A percentile compares a stretch with the other conserved stretches of the same genome.
phyloP scores from a whole-genome alignment of 2,329 filamentous ascomycete species.

The Xylariaceae sp. region DNA sequence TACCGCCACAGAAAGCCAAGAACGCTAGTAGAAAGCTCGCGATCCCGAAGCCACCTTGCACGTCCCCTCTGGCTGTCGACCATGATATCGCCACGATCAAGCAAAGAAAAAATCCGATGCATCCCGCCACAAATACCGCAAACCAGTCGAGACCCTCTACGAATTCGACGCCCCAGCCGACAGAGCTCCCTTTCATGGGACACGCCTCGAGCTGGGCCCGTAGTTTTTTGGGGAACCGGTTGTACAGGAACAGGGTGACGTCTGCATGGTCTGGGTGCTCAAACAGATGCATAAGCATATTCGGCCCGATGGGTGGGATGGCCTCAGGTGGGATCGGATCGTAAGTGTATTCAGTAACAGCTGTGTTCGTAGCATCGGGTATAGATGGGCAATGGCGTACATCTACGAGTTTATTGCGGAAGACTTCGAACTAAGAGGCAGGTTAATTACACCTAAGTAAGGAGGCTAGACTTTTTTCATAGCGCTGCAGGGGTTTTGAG shows the following conservation, averaged over 20 bases:
- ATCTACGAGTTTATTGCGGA: conserved; percentile 22
- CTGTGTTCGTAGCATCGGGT: conserved; percentile 10
- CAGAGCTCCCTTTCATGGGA: conserved; percentile 29
- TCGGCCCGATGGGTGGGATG: conserved; percentile 36
- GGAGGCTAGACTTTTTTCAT: not conserved
- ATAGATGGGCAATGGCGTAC: conserved; percentile 23
- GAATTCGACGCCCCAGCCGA: conserved; percentile 39
- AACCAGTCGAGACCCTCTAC: conserved; percentile 35
- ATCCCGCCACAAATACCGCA: conserved; percentile 28
- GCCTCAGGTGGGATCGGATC: conserved; percentile 34
- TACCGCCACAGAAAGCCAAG: conserved; percentile 29
- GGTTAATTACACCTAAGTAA: not conserved
- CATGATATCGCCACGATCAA: conserved; percentile 32
- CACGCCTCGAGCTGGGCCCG: conserved; percentile 32
- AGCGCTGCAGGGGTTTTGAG: not conserved
- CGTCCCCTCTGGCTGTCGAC: conserved; percentile 30
- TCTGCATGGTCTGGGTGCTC: conserved; percentile 38
- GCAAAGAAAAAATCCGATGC: conserved; percentile 27
- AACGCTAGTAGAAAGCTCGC: conserved; percentile 37
- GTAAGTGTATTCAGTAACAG: conserved; percentile 31
- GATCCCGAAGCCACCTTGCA: conserved; percentile 39
- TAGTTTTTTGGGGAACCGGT: conserved; percentile 37
- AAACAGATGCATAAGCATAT: conserved; percentile 37
- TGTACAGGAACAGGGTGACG: conserved; percentile 29
- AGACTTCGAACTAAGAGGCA: conserved; percentile 26